Evolutionary conservation across 2,329 filamentous ascomycete species (phyloP), one percentile per base, ranked within the genome.

Genomic region (Aspergillus carbonarius): DNA sequence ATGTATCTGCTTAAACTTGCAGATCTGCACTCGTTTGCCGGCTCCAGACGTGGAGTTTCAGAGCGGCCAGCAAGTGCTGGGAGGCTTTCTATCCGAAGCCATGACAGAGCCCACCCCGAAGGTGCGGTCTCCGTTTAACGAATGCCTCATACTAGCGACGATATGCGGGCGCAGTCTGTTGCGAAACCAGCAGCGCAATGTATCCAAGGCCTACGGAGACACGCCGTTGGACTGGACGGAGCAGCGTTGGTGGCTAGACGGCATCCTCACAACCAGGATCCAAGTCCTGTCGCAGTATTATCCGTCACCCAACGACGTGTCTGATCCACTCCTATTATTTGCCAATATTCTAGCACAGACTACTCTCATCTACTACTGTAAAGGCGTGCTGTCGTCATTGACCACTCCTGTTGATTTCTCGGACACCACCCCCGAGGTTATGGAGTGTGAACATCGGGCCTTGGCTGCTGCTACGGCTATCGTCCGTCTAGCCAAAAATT

Each of bases 11-110:
- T 30, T 48, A 10, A 23, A 32, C 9, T 30, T 10, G 15, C 9
- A 76, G 72, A 74, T 73, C 18, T 60, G 51, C 46, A 74, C 71
- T 17, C 66, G 72, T 5, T 67, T 76, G 9, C 73, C 74, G 5
- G 66, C 63, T 10, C 20, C 44, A 1, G 27, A 32, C 9, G 9
- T 17, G 25, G 25, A 30, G 7, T 30, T 47, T 10, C 25, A 17
- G 44, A 13, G 44, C 5, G 27, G 37, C 17, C 37, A 40, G n/a
- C 37, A 40, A 10, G 37, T 40, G n/a, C n/a, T 58, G 5, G 65
- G 61, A 8, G 61, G 56, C 9, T 74, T 72, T 42, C 64, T 75
- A n/a, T 64, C 67, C 1, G 72, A 74, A 52, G 68, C 63, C n/a
- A 65, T 72, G 20, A 67, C 62, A 1, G 50, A 62, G 6, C 12